Conservation (phyloP, 2,329 filamentous ascomycete genomes). For the Exophiala mesophila region DNA sequence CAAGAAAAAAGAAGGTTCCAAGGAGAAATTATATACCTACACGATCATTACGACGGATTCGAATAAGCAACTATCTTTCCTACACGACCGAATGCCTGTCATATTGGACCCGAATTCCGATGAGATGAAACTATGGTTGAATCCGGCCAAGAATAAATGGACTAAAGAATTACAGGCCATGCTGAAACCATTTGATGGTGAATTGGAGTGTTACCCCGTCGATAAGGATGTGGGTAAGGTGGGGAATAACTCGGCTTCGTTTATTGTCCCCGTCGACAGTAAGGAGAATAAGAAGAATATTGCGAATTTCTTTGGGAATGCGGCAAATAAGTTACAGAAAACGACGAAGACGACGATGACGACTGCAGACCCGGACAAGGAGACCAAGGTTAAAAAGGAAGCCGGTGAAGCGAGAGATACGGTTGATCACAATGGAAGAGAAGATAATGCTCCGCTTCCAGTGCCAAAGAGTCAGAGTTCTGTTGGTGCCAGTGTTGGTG, state of each 20-base stretch:
- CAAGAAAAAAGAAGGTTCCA: constrained; percentile 32
- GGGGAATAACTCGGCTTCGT: constrained; percentile 79
- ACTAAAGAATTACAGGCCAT: constrained; percentile 69
- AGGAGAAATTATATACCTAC: constrained; percentile 76
- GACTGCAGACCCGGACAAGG: constrained; percentile 12
- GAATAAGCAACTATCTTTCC: constrained; percentile 74
- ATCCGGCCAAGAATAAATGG: constrained; percentile 69
- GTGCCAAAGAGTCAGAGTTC: constrained; percentile 27
- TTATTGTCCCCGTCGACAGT: constrained; percentile 77
- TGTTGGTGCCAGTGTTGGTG: constrained; percentile 21
- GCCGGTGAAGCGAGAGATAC: constrained; percentile 41
- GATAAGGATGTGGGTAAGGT: constrained; percentile 89
- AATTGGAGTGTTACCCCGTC: constrained; percentile 81
- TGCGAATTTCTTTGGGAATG: constrained; percentile 76
- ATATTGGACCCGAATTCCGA: constrained; percentile 74
- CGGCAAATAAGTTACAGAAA: constrained; percentile 18
- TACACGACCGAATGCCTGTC: constrained; percentile 95
- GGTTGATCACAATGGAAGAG: constrained; percentile 41
- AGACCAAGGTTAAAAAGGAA: constrained; percentile 21
- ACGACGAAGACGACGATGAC: constrained; percentile 27
- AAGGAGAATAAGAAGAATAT: constrained; percentile 90
- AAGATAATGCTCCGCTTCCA: constrained; percentile 51
- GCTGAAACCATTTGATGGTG: constrained; percentile 72
- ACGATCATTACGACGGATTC: constrained; percentile 89
- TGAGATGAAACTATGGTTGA: constrained; percentile 68